phyloP scores from a whole-genome alignment of 2,329 filamentous ascomycete genomes.

The Epichloe gansuensis region DNA sequence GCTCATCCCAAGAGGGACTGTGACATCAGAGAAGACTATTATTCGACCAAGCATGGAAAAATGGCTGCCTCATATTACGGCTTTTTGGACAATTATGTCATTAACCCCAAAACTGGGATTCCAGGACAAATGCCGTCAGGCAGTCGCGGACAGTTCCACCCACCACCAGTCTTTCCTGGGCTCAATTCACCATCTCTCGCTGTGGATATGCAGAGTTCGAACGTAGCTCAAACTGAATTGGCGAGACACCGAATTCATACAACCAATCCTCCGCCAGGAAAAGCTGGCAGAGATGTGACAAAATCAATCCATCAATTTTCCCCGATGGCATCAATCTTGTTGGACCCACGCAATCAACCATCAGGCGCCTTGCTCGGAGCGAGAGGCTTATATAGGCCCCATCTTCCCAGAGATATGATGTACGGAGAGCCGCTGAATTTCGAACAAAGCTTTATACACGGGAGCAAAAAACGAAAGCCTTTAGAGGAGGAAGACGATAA shows the following conservation, averaged over 20 bases:
- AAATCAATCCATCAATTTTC: conserved; percentile 38
- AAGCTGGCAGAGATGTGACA: conserved; percentile 13
- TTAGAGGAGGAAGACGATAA: conserved; percentile 40
- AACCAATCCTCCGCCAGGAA: not conserved
- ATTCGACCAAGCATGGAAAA: conserved; percentile 88
- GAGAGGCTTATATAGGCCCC: conserved; percentile 34
- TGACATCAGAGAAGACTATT: conserved; percentile 85
- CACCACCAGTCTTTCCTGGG: conserved; percentile 62
- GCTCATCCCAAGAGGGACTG: conserved; percentile 25
- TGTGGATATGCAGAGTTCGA: conserved; percentile 42
- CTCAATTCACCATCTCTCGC: conserved; percentile 49
- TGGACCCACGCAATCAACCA: conserved; percentile 67
- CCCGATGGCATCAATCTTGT: conserved; percentile 58
- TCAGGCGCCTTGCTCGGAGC: conserved; percentile 31
- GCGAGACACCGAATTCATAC: conserved; percentile 24
- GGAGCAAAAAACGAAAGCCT: conserved; percentile 21
- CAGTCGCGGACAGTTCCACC: conserved; percentile 48
- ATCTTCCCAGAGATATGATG: conserved; percentile 31
- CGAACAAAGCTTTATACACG: conserved; percentile 41
- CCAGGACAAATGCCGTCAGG: conserved; percentile 46
- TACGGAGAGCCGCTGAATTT: conserved; percentile 38
- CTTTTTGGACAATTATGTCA: conserved; percentile 83
- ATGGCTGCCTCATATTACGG: conserved; percentile 97
- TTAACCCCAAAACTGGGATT: conserved; percentile 56
- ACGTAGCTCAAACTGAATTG: conserved; percentile 29